Conservation (phyloP, 192 early-diverging fungal species). For the Rhizophagus sp. region DNA sequence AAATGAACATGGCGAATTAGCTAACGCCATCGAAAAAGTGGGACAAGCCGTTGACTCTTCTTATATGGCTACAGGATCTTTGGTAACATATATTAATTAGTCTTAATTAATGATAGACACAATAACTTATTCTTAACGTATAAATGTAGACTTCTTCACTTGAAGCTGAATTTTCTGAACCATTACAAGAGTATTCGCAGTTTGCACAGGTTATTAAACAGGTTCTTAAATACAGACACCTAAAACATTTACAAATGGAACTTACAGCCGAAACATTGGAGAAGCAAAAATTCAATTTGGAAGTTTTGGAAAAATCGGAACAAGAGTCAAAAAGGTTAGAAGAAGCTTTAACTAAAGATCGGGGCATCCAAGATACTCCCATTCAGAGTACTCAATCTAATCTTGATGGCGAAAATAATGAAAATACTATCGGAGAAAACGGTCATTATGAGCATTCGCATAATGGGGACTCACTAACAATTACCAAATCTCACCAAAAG, state of each 20-base stretch:
- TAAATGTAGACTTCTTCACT: conserved; percentile 51
- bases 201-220: conserved; percentile 85
- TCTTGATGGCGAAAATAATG: background rate
- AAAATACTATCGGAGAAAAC: conserved; percentile 7
- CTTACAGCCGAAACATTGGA: conserved; percentile 71
- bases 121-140: background rate
- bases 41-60: conserved; percentile 91
- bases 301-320: conserved; percentile 65
- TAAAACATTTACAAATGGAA: conserved; percentile 85
- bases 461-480: conserved; percentile 21
- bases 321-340: conserved; percentile 72
- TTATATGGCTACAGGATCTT: conserved; percentile 68
- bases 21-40: conserved; percentile 85
- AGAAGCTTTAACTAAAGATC: conserved; percentile 59
- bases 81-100: conserved; percentile 47
- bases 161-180: conserved; percentile 81
- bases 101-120: background rate
- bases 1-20: conserved; percentile 71
- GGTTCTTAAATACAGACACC: conserved; percentile 81
- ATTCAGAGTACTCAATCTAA: background rate
- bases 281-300: conserved; percentile 66
- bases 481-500: conserved; percentile 33
- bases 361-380: background rate
- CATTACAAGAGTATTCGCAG: conserved; percentile 88
- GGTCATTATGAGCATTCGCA: conserved; percentile 34